Percentiles rank a stretch among this genome's conserved stretches.
phyloP scores from a whole-genome alignment of 768 basidiomycete genomes.

The Boletellus ananiceps region DNA sequence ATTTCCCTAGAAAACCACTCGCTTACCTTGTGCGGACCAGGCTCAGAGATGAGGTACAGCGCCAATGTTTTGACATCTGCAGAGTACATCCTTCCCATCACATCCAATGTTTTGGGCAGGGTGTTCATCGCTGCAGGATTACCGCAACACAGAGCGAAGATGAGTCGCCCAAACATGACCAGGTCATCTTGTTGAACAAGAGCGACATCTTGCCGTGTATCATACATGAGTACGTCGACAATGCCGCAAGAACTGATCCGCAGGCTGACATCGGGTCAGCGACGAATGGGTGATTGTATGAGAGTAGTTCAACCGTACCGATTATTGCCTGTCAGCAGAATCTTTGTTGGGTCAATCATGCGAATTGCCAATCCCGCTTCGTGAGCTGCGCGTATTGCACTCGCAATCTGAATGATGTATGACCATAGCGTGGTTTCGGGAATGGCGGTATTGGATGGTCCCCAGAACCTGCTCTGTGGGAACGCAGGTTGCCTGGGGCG shows the following conservation, averaged over 20 bases:
- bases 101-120: slow-evolving; percentile 71
- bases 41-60: slow-evolving; percentile 72
- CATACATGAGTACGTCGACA: slow-evolving; percentile 79
- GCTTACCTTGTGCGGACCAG: slow-evolving; percentile 56
- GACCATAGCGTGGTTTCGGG: slow-evolving; percentile 88
- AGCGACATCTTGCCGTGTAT: slow-evolving; percentile 55
- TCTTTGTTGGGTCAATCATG: slow-evolving; percentile 80
- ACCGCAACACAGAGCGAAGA: slow-evolving; percentile 75
- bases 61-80: slow-evolving; percentile 78
- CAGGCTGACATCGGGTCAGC: slow-evolving; percentile 42
- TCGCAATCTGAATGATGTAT: slow-evolving; percentile 86
- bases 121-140: slow-evolving; percentile 55
- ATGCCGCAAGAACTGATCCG: slow-evolving; percentile 86
- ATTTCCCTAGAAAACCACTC: not conserved
- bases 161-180: slow-evolving; percentile 75
- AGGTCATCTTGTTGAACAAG: slow-evolving; percentile 85
- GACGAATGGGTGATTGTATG: not conserved
- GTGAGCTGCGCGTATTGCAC: slow-evolving; percentile 83
- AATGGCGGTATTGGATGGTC: slow-evolving; percentile 33
- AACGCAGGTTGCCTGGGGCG: slow-evolving; percentile 46
- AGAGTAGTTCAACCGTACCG: slow-evolving; percentile 41
- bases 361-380: slow-evolving; percentile 75
- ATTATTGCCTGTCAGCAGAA: slow-evolving; percentile 86
- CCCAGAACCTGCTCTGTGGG: slow-evolving; percentile 35
- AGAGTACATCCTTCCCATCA: slow-evolving; percentile 68